A percentile compares a stretch with the other conserved stretches of the same genome.
phyloP scores from a whole-genome alignment of 352 stramenopile genomes.

The Globisporangium perplexum region DNA sequence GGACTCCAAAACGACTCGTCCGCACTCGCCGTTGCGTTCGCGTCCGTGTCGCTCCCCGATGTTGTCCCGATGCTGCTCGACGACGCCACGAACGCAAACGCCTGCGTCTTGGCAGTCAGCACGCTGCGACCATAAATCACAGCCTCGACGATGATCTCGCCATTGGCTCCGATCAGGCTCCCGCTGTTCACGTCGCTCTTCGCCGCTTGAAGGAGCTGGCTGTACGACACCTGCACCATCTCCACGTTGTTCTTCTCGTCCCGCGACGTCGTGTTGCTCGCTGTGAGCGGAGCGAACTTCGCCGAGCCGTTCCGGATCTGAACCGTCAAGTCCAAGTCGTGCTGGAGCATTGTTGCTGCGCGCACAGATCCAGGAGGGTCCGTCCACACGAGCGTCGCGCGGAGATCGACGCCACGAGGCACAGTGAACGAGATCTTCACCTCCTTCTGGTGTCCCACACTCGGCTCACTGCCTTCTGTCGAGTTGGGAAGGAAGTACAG shows the following conservation, averaged over 20 bases:
- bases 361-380: constrained; percentile 62
- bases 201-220: constrained; percentile 43
- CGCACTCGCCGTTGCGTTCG: neutral
- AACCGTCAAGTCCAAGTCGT: constrained; percentile 71
- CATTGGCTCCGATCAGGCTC: constrained; percentile 17
- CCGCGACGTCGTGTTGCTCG: constrained; percentile 31
- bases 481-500: constrained; percentile 79
- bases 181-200: constrained; percentile 13
- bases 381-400: constrained; percentile 75
- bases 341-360: constrained; percentile 63
- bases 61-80: constrained; percentile 67
- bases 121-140: constrained; percentile 65
- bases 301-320: constrained; percentile 49
- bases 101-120: constrained; percentile 42
- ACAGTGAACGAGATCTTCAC: constrained; percentile 73
- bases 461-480: constrained; percentile 48
- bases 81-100: constrained; percentile 76
- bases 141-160: constrained; percentile 69
- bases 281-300: constrained; percentile 57
- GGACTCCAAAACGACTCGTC: constrained; percentile 41
- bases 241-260: constrained; percentile 83
- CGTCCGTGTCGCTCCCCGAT: constrained; percentile 12
- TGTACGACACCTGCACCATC: constrained; percentile 75
- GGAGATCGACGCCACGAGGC: constrained; percentile 50
- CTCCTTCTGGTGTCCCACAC: constrained; percentile 43